Evolutionary conservation across 2,329 filamentous ascomycete genomes (phyloP), one percentile per base, ranked within the genome.

Genomic region (Trichoderma atroviride): DNA sequence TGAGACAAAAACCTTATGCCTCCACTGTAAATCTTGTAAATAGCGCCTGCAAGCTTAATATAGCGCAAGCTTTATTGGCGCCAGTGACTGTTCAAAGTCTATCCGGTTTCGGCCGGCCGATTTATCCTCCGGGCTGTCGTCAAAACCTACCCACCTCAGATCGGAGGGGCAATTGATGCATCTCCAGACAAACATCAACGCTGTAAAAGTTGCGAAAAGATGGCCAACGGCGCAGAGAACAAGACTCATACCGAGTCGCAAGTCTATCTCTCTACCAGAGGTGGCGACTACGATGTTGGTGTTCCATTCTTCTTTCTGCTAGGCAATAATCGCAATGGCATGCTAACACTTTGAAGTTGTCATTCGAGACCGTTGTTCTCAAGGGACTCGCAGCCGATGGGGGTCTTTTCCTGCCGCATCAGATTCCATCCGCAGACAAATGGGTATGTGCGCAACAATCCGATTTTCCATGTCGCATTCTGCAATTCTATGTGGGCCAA

Each of bases 311-410:
- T 31, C 2, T 31, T 16, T 43, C 0, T 19, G 24, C 7, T 0
- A 4, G 27, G 11, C 35, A 19, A 56, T n/a, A 10, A 35, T 35
- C n/a, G 19, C 27, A 22, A 6, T 50, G 6, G 7, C n/a, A 7
- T 37, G 16, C 50, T 62, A 24, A 62, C 24, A 0, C n/a, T 31
- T 37, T 74, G 7, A 6, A 94, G 91, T 86, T 96, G 74, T 94
- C 93, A 64, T 97, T 97, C 79, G 94, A 97, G 81, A 89, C 94
- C 64, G 94, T 94, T 57, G 93, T 97, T 50, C 85, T 97, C 73
- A 96, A 97, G 81, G 94, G 94, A 56, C 89, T 97, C 70, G 94
- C 93, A 69, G 85, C 88, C 55, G 94, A 97, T 76, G 93, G 93
- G 69, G 94, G 94, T 65, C 89, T 97, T 33, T 97, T 95, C 83